Evolutionary conservation across 768 basidiomycete species (phyloP), one percentile per base, ranked within the genome.

Genomic region (Trametes elegans): DNA sequence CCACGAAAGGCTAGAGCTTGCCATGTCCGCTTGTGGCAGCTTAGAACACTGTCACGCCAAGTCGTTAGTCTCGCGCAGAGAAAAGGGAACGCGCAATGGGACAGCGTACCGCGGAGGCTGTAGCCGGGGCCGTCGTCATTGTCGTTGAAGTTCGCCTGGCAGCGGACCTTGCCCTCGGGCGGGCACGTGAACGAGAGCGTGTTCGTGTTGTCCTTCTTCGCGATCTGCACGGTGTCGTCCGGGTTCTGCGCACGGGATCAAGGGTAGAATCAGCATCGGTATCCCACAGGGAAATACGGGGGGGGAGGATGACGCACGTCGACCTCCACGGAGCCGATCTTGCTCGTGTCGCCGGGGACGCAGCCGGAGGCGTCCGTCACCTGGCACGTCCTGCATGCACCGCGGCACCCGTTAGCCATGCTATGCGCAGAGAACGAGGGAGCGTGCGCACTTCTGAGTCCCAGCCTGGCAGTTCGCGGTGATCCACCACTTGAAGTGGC

Each of bases 61-160:
- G n/a, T n/a, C n/a, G n/a, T n/a, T n/a, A n/a, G n/a, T n/a, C n/a
- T n/a, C n/a, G n/a, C n/a, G n/a, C n/a, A n/a, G 10, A 35, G n/a
- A 10, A 10, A 3, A 35, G 14, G n/a, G 27, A 3, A 35, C 34
- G 31, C 39, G 10, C 13, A n/a, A n/a, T n/a, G n/a, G n/a, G n/a
- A n/a, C n/a, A n/a, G n/a, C n/a, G n/a, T n/a, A 49, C 58, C 47
- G 14, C 45, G 43, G 3, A 48, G 51, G 34, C 47, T 46, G 38
- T 53, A 53, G 40, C 24, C 24, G 26, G 40, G 51, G 14, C 51
- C 51, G 40, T 53, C 51, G 32, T 44, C 18, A 32, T 24, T 43
- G 21, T 53, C 51, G 41, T 53, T 45, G 43, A 53, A 53, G 51
- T 53, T 53, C 7, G 42, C 51, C 51, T 53, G 32, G 41, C 51